These are phyloP conservation scores for Hanseniaspora clermontiae DNA, from an alignment of 805 yeast genomes.

Conservation along the genomic window DNA sequence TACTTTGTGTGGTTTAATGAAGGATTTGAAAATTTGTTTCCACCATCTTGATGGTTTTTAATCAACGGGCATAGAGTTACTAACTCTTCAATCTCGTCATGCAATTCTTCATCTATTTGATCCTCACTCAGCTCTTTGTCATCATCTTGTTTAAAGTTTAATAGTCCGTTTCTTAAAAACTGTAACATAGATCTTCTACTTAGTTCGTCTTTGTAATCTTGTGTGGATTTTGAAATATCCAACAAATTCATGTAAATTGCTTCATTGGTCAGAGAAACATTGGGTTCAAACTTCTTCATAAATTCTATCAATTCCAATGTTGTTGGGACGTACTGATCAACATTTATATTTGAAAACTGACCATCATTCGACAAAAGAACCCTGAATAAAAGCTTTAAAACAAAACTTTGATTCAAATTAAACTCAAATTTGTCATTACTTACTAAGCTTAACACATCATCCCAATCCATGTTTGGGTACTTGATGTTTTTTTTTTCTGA, in stretches of 20 bases:
- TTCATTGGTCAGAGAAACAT: background rate
- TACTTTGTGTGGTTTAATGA: slow-evolving; percentile 45
- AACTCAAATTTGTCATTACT: background rate
- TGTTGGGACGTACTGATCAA: background rate
- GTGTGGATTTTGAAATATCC: background rate
- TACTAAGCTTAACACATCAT: background rate
- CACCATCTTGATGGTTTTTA: slow-evolving; percentile 84
- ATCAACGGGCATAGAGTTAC: slow-evolving; percentile 6
- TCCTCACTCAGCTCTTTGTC: slow-evolving; percentile 37
- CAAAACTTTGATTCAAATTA: slow-evolving; percentile 1
- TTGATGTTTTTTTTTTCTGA: background rate
- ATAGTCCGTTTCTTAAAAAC: slow-evolving; percentile 36
- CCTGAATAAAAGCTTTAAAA: background rate
- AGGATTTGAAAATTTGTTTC: slow-evolving; percentile 48
- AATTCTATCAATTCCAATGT: slow-evolving; percentile 7
- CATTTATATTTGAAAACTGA: background rate
- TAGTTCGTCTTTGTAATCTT: slow-evolving; percentile 60
- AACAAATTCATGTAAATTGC: slow-evolving; percentile 4
- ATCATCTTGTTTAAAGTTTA: slow-evolving; percentile 36
- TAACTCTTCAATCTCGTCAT: slow-evolving; percentile 44
- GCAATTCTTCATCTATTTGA: slow-evolving; percentile 45
- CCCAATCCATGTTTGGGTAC: background rate
- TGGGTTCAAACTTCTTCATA: background rate
- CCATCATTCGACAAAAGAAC: background rate
- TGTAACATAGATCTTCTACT: slow-evolving; percentile 54